These are phyloP conservation scores for Lipomyces chichibuensis DNA, from an alignment of 805 yeast genomes.

Conservation along the genomic window DNA sequence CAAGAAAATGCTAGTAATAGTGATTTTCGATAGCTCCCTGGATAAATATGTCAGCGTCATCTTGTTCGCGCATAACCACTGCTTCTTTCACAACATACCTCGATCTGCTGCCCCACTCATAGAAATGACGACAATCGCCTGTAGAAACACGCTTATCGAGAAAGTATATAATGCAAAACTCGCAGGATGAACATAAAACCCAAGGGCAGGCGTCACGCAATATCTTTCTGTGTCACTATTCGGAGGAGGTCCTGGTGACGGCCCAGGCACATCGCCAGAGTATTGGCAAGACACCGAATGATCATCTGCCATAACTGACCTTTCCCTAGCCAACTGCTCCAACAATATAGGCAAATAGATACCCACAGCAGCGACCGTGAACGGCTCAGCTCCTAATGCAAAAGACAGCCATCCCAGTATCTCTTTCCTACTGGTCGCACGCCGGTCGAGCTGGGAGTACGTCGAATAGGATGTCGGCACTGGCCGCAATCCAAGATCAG, in stretches of 20 bases:
- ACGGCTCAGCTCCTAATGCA: conserved; percentile 79
- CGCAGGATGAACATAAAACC: conserved; percentile 65
- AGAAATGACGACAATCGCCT: conserved; percentile 68
- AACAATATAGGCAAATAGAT: conserved; percentile 74
- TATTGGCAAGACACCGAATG: conserved; percentile 58
- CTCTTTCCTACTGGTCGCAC: conserved; percentile 48
- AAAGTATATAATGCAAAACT: conserved; percentile 75
- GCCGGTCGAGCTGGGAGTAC: conserved; percentile 30
- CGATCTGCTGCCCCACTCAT: conserved; percentile 74
- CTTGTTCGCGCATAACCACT: neutral
- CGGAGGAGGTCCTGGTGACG: conserved; percentile 24
- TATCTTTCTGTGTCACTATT: conserved; percentile 29
- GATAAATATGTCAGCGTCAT: neutral
- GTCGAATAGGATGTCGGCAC: conserved; percentile 29
- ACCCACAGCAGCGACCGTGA: conserved; percentile 75
- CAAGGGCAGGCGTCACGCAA: conserved; percentile 56
- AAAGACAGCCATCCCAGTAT: conserved; percentile 62
- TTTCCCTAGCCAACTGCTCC: conserved; percentile 71
- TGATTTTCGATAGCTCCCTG: conserved; percentile 57
- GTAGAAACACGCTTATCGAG: conserved; percentile 70
- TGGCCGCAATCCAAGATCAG: conserved; percentile 19
- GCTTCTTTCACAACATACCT: conserved; percentile 38
- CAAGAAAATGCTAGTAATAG: conserved; percentile 61
- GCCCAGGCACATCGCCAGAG: conserved; percentile 3
- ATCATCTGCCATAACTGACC: conserved; percentile 66